Conservation (phyloP, 192 early-diverging fungal genomes). For the Umbelopsis sp. region DNA sequence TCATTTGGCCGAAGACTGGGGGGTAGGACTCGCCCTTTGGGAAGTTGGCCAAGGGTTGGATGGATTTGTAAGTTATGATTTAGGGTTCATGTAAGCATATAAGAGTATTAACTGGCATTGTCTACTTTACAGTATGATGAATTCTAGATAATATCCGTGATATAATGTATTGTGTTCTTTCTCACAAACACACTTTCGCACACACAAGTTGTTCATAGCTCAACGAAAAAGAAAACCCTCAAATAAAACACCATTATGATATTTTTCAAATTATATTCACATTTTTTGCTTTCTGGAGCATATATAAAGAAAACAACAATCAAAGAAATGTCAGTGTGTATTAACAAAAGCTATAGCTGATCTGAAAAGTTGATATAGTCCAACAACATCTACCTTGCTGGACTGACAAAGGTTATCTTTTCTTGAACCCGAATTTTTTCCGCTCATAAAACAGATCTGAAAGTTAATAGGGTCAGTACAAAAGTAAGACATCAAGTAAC, state of each 20-base stretch:
- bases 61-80: conserved; percentile 41
- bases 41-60: conserved; percentile 49
- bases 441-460: conserved; percentile 86
- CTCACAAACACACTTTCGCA: too few species aligned
- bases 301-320: too few species aligned
- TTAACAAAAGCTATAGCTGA: too few species aligned
- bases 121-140: conserved; percentile 4
- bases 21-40: conserved; percentile 45
- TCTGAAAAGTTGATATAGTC: background rate
- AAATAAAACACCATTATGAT: too few species aligned
- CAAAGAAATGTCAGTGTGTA: too few species aligned
- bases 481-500: background rate
- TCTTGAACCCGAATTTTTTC: conserved; percentile 89
- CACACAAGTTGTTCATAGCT: too few species aligned
- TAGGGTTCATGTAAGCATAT: background rate
- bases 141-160: conserved; percentile 4
- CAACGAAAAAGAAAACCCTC: too few species aligned
- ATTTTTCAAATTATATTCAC: too few species aligned
- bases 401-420: conserved; percentile 42
- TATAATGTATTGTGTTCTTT: too few species aligned
- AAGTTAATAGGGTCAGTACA: background rate
- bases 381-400: background rate
- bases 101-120: background rate
- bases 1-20: conserved; percentile 42
- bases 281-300: too few species aligned